Conservation (phyloP, 163 green algal species). For the Chlorella variabilis region DNA sequence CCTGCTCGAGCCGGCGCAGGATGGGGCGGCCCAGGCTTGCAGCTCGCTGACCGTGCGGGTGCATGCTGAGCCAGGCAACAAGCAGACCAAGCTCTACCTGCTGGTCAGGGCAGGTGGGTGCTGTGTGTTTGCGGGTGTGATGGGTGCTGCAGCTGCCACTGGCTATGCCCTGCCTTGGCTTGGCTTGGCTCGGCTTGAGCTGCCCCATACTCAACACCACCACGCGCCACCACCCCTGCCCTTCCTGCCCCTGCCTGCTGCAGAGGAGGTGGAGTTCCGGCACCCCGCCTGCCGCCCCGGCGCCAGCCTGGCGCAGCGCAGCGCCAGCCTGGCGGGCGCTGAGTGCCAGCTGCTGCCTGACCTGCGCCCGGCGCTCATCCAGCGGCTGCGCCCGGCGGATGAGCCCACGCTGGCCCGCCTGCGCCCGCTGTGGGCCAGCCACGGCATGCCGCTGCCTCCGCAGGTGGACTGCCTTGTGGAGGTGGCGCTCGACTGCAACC, state of each 20-base stretch:
- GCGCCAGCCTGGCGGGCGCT: background rate
- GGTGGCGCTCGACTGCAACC: conserved; percentile 1
- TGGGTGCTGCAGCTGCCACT: background rate
- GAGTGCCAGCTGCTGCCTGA: conserved; percentile 12
- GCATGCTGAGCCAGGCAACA: background rate
- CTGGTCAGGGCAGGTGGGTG: conserved; percentile 32
- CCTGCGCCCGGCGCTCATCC: conserved; percentile 9
- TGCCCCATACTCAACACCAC: no score
- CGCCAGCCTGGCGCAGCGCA: background rate
- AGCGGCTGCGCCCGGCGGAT: background rate
- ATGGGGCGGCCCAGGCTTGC: background rate
- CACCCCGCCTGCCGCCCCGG: conserved; percentile 16
- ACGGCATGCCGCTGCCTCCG: conserved; percentile 11
- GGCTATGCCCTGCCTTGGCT: background rate
- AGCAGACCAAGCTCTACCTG: conserved; percentile 24
- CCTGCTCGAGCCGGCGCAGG: background rate
- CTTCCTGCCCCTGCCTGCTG: no score
- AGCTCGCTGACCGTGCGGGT: background rate
- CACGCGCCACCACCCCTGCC: no score
- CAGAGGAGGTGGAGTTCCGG: conserved; percentile 29
- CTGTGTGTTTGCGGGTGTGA: background rate
- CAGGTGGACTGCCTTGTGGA: background rate
- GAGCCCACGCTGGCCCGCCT: background rate
- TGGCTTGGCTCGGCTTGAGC: no score
- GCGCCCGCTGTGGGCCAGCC: conserved; percentile 10